Evolutionary conservation across 1,284 basidiomycete species (phyloP), one percentile per base, ranked within the genome.

Genomic region (Moesziomyces antarcticus): DNA sequence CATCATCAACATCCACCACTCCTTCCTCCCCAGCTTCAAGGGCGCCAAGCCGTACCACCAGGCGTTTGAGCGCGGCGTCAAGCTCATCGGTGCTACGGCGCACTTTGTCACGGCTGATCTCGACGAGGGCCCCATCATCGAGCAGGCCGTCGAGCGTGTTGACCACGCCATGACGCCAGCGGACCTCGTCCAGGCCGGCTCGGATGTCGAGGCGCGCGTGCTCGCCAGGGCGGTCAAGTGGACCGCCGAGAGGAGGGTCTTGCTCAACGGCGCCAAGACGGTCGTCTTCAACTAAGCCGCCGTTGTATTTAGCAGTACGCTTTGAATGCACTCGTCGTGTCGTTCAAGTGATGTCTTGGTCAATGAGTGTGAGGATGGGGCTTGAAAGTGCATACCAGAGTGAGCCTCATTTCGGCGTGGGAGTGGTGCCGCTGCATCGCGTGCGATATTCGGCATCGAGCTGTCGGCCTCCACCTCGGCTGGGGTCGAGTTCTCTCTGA

Each of bases 1-100:
- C 33, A 82, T 83, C 47, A 83, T 83, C 64, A 83, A 83, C 67
- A 83, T 83, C 45, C 81, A 83, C 68, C 81, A 81, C 64, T 70
- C 63, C n/a, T 81, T 82, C 79, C 59, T 82, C 45, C 81, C 81
- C 24, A 78, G 78, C 27, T 82, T 82, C 68, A 80, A 79, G 52
- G 79, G 79, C 20, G 79, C 80, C 1, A 81, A 78, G 54, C 82
- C 82, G 13, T 83, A 83, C 54, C 80, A 81, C 50, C 82, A 83
- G 69, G 82, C 82, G 6, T 78, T 76, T 55, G 76, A 72, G 42
- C 56, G 81, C 27, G 82, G 82, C 10, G 78, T 81, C 42, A 83
- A 83, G 61, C 53, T 82, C 30, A 82, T 83, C 21, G 81, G 81
- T 47, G 82, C 82, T 9, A 83, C 82, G 9, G 77, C 81, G 4